Evolutionary conservation across 108 stramenopile species (phyloP).

Genomic region (Parietichytrium sp.): DNA sequence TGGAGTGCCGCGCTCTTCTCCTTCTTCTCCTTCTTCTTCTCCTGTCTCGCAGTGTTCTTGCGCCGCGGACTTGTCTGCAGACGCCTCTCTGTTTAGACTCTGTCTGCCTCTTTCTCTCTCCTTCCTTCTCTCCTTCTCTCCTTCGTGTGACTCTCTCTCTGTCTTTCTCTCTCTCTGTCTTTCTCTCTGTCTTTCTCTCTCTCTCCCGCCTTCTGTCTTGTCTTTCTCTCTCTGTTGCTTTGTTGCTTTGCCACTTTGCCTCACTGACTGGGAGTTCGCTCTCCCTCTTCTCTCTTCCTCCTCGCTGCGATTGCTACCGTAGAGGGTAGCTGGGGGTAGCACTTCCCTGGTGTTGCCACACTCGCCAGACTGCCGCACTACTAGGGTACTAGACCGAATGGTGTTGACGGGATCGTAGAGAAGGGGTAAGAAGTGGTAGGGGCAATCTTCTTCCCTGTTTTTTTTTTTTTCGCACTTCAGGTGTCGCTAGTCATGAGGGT

Average conservation of each 20-base stretch:
- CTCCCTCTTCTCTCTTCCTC: too few relatives aligned
- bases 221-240: background rate
- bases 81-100: background rate
- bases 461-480: too few relatives aligned
- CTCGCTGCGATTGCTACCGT: too few relatives aligned
- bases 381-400: too few relatives aligned
- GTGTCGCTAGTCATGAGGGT: too few relatives aligned
- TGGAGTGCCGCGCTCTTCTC: background rate
- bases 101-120: background rate
- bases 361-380: too few relatives aligned
- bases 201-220: background rate
- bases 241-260: background rate
- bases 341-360: too few relatives aligned
- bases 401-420: too few relatives aligned
- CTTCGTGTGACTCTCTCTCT: background rate
- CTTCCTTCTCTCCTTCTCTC: background rate
- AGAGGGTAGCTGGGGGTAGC: too few relatives aligned
- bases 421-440: too few relatives aligned
- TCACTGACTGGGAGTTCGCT: too few relatives aligned
- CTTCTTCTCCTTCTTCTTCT: conserved; percentile 35
- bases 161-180: background rate
- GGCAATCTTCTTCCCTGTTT: too few relatives aligned
- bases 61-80: background rate
- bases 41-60: background rate
- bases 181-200: background rate